A percentile compares a stretch with the other conserved stretches of the same genome.
These are phyloP conservation scores for Conidiobolus incongruus DNA, from an alignment of 371 early-diverging fungal genomes.

Conservation along the genomic window DNA sequence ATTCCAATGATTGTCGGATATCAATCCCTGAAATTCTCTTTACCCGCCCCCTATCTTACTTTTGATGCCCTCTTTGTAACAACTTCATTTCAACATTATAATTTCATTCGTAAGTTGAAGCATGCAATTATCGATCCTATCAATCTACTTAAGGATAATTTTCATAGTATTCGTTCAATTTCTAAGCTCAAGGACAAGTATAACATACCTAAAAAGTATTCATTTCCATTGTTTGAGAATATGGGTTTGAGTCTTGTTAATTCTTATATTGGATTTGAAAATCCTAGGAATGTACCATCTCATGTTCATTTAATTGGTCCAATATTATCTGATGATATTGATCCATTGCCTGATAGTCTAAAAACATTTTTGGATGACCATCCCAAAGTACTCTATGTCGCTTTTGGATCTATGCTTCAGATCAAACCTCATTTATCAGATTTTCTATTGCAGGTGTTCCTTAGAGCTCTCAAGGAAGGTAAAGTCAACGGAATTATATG, in stretches of 20 bases:
- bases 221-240: too few species aligned
- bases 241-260: not conserved
- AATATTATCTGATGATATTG: not conserved
- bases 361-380: not conserved
- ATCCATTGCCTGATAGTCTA: not conserved
- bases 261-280: conserved; percentile 1
- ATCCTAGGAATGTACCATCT: not conserved
- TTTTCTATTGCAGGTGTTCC: not conserved
- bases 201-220: too few species aligned
- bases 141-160: not conserved
- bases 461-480: not conserved
- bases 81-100: not conserved
- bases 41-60: not conserved
- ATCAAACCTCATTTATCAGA: not conserved
- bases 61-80: not conserved
- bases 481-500: too few species aligned
- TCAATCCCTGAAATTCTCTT: not conserved
- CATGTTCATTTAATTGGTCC: not conserved
- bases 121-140: not conserved
- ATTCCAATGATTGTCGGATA: not conserved
- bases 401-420: not conserved
- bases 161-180: not conserved
- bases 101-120: not conserved
- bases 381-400: not conserved
- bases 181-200: not conserved